These are phyloP conservation scores for Hyaloscypha bicolor DNA, from an alignment of 495 filamentous ascomycete genomes.

Conservation along the genomic window DNA sequence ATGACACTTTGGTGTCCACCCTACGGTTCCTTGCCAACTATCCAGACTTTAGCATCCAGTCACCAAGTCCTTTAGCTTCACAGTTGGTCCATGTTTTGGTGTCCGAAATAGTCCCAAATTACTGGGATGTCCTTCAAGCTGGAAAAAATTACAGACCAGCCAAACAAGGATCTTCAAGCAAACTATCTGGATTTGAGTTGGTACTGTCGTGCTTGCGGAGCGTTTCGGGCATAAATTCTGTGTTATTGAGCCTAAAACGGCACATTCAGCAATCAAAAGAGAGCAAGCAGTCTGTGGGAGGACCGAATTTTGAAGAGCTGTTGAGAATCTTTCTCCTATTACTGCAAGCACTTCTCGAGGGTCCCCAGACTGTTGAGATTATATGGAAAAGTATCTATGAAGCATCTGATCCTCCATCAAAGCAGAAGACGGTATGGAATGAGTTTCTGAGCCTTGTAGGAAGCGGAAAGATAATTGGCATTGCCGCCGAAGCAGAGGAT, in stretches of 20 bases:
- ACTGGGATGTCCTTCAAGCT: conserved; percentile 64
- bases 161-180: conserved; percentile 12
- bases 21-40: conserved; percentile 55
- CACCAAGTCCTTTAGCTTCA: conserved; percentile 64
- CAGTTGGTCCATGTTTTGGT: conserved; percentile 73
- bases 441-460: conserved; percentile 64
- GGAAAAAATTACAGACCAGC: conserved; percentile 25
- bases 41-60: conserved; percentile 57
- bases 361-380: conserved; percentile 51
- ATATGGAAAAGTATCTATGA: conserved; percentile 48
- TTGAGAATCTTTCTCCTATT: conserved; percentile 41
- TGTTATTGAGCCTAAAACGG: conserved; percentile 62
- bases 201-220: conserved; percentile 72
- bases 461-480: conserved; percentile 69
- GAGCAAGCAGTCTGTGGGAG: conserved; percentile 38
- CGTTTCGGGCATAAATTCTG: conserved; percentile 69
- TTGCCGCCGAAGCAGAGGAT: conserved; percentile 75
- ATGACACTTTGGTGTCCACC: conserved; percentile 53
- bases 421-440: conserved; percentile 62
- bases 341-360: conserved; percentile 56
- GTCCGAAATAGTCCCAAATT: conserved; percentile 70
- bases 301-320: conserved; percentile 43
- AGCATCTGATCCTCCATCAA: background rate
- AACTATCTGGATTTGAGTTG: conserved; percentile 37
- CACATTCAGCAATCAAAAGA: conserved; percentile 50